Conservation (phyloP, 2,329 filamentous ascomycete species). For the Diplocarpon mali region DNA sequence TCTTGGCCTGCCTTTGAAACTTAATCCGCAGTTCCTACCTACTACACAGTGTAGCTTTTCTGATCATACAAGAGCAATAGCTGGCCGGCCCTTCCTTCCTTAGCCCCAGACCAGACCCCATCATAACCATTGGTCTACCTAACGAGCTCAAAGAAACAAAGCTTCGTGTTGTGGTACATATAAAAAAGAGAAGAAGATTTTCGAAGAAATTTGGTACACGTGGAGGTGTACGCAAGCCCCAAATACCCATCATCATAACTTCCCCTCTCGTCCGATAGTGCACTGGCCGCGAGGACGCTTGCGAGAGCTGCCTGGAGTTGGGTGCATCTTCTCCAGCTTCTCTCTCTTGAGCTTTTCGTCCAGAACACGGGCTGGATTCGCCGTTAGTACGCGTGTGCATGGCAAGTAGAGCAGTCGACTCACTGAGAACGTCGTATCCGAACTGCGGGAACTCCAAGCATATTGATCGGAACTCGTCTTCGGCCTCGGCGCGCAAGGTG, state of each 20-base stretch:
- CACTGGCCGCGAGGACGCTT: constrained; percentile 38
- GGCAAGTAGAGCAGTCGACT: constrained; percentile 21
- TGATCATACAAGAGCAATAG: constrained; percentile 3
- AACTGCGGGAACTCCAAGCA: constrained; percentile 88
- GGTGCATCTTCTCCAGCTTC: constrained; percentile 41
- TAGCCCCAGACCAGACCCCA: background rate
- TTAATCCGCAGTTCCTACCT: background rate
- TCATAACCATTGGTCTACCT: background rate
- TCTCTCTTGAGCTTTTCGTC: constrained; percentile 58
- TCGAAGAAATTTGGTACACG: background rate
- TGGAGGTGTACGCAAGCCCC: background rate
- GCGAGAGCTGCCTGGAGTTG: constrained; percentile 38
- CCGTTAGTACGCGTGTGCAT: constrained; percentile 8
- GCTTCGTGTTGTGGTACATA: background rate
- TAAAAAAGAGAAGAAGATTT: too few relatives aligned
- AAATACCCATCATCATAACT: background rate
- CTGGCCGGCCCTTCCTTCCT: background rate
- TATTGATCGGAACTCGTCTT: constrained; percentile 71
- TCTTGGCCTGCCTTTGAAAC: too few relatives aligned
- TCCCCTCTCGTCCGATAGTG: background rate
- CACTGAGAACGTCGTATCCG: constrained; percentile 83
- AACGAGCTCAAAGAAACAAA: background rate
- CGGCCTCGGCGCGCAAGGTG: constrained; percentile 73
- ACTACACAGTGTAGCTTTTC: background rate
- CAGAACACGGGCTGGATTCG: constrained; percentile 43